Conservation (phyloP, 163 green algal species). For the Coccomyxa subellipsoidea region DNA sequence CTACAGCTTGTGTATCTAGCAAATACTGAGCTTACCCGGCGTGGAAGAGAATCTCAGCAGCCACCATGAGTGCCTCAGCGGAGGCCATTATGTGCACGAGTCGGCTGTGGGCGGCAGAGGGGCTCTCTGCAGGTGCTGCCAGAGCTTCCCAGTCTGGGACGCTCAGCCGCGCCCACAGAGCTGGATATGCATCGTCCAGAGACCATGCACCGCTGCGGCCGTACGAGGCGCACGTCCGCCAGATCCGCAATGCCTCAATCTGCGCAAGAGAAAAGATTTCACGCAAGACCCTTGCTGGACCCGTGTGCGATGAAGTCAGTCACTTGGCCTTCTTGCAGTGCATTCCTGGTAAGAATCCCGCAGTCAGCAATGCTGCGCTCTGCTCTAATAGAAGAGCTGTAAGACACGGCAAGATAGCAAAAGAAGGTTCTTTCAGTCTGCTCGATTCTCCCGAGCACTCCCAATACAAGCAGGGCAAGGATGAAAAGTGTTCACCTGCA, state of each 20-base stretch:
- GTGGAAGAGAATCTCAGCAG: not conserved
- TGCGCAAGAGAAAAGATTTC: not conserved
- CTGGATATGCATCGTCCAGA: not conserved
- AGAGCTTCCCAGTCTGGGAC: not conserved
- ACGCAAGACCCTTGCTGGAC: no score
- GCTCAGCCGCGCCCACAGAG: not conserved
- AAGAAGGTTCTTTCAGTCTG: no score
- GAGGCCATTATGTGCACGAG: not conserved
- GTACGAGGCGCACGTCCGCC: not conserved
- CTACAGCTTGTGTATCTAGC: no score
- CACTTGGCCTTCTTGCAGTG: not conserved
- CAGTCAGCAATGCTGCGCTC: no score
- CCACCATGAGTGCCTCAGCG: not conserved
- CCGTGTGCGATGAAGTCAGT: not conserved
- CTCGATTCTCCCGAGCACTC: no score
- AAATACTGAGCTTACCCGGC: not conserved
- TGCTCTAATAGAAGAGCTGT: no score
- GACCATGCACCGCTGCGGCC: not conserved
- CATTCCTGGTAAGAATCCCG: not conserved
- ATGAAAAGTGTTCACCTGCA: not conserved
- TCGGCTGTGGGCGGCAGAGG: not conserved
- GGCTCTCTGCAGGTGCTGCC: not conserved
- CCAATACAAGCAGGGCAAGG: no score
- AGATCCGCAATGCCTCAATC: not conserved
- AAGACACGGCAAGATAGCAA: no score